These are phyloP conservation scores for Raddia distichophylla DNA, from an alignment of 176 grass and related monocot genomes.

Conservation along the genomic window DNA sequence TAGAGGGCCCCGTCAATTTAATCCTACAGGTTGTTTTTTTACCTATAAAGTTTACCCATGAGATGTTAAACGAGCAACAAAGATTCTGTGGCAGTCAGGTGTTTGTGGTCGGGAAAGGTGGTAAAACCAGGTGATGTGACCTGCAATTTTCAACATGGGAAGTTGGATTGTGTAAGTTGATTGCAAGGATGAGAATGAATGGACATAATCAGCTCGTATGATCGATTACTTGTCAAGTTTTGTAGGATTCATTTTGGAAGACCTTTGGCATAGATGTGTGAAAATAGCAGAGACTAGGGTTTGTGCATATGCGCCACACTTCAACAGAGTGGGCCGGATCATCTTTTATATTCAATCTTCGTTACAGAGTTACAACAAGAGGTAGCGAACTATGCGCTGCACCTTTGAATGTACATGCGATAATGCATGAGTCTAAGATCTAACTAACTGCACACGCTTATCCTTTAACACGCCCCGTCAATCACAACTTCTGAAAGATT, in stretches of 20 bases:
- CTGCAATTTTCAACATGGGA: not conserved
- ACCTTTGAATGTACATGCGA: no score
- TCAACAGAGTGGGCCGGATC: no score
- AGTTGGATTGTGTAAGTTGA: constrained; percentile 8
- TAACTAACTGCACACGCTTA: no score
- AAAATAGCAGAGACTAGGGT: not conserved
- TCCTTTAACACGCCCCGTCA: no score
- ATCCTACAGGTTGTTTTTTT: not conserved
- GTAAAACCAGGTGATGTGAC: constrained; percentile 11
- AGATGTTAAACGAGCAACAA: constrained; percentile 22
- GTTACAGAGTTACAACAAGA: no score
- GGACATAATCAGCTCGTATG: not conserved
- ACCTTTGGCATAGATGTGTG: constrained; percentile 21
- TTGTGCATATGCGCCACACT: no score
- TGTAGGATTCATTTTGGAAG: constrained; percentile 8
- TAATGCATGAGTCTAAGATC: no score
- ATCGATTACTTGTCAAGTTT: constrained; percentile 23
- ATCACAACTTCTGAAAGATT: no score
- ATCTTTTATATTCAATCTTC: no score
- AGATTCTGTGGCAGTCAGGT: constrained; percentile 5
- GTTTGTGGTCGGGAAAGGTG: constrained; percentile 5
- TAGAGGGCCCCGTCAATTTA: no score
- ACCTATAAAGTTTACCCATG: constrained; percentile 1
- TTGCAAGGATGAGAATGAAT: not conserved
- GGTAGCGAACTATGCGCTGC: no score